Conservation (phyloP, 495 filamentous ascomycete species). For the Patellaria atrata region DNA sequence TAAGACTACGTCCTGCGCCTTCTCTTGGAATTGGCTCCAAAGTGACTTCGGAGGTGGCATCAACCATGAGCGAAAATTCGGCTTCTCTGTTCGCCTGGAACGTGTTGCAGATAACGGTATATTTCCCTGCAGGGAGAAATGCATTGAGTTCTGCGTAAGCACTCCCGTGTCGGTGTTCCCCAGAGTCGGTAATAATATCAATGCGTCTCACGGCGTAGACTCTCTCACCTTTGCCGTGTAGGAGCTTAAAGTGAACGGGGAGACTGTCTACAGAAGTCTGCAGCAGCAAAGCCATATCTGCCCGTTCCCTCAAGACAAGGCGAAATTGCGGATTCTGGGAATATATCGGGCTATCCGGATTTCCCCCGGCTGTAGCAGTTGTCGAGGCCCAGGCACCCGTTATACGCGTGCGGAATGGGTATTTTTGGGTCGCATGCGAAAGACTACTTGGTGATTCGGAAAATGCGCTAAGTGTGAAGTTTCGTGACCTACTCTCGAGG, state of each 20-base stretch:
- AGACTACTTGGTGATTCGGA: conserved; percentile 46
- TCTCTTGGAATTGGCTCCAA: conserved; percentile 46
- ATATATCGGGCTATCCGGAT: conserved; percentile 59
- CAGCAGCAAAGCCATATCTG: conserved; percentile 55
- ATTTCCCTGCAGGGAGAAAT: conserved; percentile 52
- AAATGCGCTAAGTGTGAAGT: conserved; percentile 75
- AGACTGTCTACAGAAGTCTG: conserved; percentile 43
- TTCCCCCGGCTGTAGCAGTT: conserved; percentile 66
- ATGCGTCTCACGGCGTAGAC: conserved; percentile 50
- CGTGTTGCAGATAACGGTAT: conserved; percentile 78
- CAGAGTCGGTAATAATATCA: conserved; percentile 65
- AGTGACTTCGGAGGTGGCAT: conserved; percentile 38
- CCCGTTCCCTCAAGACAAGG: conserved; percentile 40
- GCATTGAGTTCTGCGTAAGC: conserved; percentile 46
- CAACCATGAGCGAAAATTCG: conserved; percentile 59
- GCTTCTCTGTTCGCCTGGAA: conserved; percentile 67
- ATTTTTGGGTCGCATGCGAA: conserved; percentile 41
- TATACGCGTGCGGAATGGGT: conserved; percentile 39
- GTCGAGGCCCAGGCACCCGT: conserved; percentile 69
- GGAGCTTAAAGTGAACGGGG: conserved; percentile 70
- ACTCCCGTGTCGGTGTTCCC: conserved; percentile 71
- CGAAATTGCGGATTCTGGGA: conserved; percentile 74
- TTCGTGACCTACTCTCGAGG: conserved; percentile 50
- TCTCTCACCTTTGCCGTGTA: conserved; percentile 59
- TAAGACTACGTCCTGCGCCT: conserved; percentile 47